Conservation (phyloP, 1,139 yeast genomes). For the Suhomyces chickasaworum region DNA sequence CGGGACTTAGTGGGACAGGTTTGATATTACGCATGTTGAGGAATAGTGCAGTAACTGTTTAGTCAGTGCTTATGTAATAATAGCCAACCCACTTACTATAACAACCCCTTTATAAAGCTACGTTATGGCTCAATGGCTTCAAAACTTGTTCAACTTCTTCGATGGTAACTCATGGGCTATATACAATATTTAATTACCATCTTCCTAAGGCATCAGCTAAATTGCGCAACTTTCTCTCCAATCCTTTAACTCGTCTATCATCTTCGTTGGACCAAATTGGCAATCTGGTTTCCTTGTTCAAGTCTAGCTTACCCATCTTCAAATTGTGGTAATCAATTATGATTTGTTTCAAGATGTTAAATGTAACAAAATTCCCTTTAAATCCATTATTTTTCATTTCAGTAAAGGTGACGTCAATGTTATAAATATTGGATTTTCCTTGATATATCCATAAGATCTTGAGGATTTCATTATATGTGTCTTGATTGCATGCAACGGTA, state of each 20-base stretch:
- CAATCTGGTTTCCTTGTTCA: constrained; percentile 20
- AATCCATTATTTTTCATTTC: constrained; percentile 51
- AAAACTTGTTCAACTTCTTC: too few relatives aligned
- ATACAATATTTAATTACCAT: constrained; percentile 1
- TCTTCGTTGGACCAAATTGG: constrained; percentile 43
- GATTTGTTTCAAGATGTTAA: constrained; percentile 39
- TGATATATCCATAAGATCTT: constrained; percentile 41
- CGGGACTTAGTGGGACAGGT: background rate
- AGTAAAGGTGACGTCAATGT: constrained; percentile 34
- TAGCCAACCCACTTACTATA: too few relatives aligned
- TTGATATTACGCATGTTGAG: background rate
- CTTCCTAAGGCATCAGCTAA: constrained; percentile 11
- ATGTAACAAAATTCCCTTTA: constrained; percentile 39
- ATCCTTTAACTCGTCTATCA: constrained; percentile 32
- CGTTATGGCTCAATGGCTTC: too few relatives aligned
- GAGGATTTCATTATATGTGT: constrained; percentile 44
- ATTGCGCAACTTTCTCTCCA: constrained; percentile 25
- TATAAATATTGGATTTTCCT: constrained; percentile 41
- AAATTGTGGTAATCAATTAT: constrained; percentile 39
- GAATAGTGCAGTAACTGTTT: background rate
- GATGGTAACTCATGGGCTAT: too few relatives aligned
- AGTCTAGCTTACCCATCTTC: constrained; percentile 31
- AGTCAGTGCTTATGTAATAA: background rate
- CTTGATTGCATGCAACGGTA: constrained; percentile 43
- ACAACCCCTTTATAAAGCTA: too few relatives aligned